Evolutionary conservation across 2,329 filamentous ascomycete species (phyloP).

Genomic region (Zasmidium citrigriseum): DNA sequence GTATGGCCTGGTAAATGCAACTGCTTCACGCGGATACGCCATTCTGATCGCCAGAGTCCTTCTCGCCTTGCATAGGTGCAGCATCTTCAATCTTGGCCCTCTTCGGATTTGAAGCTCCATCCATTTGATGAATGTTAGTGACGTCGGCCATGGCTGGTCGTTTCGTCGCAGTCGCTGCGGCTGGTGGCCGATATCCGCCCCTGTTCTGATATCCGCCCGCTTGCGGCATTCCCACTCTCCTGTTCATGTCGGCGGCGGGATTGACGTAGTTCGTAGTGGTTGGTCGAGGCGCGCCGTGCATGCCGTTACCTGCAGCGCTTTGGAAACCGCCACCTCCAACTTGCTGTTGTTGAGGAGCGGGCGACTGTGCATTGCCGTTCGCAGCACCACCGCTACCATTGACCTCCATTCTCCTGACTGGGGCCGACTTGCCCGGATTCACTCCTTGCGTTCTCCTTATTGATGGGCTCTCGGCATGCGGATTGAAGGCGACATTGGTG

Average conservation of each 20-base stretch:
- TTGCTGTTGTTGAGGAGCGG: constrained; percentile 12
- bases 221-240: constrained; percentile 52
- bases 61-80: constrained; percentile 2
- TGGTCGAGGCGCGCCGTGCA: constrained; percentile 21
- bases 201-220: constrained; percentile 42
- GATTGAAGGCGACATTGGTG: constrained; percentile 45
- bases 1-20: not conserved
- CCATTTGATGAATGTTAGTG: constrained; percentile 44
- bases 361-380: constrained; percentile 5
- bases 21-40: not conserved
- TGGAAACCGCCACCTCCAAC: constrained; percentile 10
- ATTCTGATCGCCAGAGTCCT: not conserved
- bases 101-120: constrained; percentile 42
- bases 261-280: constrained; percentile 48
- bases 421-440: constrained; percentile 76
- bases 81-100: constrained; percentile 39
- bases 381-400: constrained; percentile 1
- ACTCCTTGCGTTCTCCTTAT: constrained; percentile 87
- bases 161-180: constrained; percentile 30
- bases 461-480: constrained; percentile 63
- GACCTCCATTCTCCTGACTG: constrained; percentile 54
- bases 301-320: constrained; percentile 13
- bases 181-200: constrained; percentile 48
- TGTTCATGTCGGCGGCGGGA: constrained; percentile 47
- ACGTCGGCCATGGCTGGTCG: constrained; percentile 45